Conservation (phyloP, 768 basidiomycete species). For the Tubosaeta sp. region DNA sequence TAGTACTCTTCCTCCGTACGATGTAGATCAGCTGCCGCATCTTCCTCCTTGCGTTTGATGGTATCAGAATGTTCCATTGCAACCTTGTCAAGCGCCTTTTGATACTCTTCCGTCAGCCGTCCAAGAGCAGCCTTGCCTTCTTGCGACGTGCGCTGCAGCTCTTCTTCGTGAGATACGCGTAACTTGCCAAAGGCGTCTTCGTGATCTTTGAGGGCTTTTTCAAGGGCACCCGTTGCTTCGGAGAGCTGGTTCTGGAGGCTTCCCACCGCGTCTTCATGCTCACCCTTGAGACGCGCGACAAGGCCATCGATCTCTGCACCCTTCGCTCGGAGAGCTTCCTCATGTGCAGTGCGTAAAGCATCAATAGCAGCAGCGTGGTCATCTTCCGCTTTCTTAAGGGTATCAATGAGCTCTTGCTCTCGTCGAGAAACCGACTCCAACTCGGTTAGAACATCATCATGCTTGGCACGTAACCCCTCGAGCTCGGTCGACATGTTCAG, state of each 20-base stretch:
- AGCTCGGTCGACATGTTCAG: constrained; percentile 87
- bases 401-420: constrained; percentile 50
- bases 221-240: constrained; percentile 38
- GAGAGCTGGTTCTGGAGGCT: constrained; percentile 44
- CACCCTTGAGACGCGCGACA: constrained; percentile 44
- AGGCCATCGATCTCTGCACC: constrained; percentile 39
- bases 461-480: constrained; percentile 63
- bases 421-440: constrained; percentile 55
- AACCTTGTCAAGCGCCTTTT: constrained; percentile 44
- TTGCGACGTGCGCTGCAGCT: constrained; percentile 48
- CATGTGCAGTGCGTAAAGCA: constrained; percentile 42
- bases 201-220: constrained; percentile 53
- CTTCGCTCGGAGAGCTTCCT: constrained; percentile 39
- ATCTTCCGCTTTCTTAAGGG: constrained; percentile 47
- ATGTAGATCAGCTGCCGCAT: constrained; percentile 52
- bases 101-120: constrained; percentile 51
- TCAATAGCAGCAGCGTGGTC: constrained; percentile 49
- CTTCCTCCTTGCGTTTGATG: constrained; percentile 59
- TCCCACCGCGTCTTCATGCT: constrained; percentile 41
- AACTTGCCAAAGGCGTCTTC: constrained; percentile 58
- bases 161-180: constrained; percentile 48
- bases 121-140: constrained; percentile 51
- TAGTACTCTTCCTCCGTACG: constrained; percentile 81
- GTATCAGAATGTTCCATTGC: constrained; percentile 50
- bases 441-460: constrained; percentile 46